phyloP scores from a whole-genome alignment of 2,329 filamentous ascomycete species.

The Diplodia scrobiculata region DNA sequence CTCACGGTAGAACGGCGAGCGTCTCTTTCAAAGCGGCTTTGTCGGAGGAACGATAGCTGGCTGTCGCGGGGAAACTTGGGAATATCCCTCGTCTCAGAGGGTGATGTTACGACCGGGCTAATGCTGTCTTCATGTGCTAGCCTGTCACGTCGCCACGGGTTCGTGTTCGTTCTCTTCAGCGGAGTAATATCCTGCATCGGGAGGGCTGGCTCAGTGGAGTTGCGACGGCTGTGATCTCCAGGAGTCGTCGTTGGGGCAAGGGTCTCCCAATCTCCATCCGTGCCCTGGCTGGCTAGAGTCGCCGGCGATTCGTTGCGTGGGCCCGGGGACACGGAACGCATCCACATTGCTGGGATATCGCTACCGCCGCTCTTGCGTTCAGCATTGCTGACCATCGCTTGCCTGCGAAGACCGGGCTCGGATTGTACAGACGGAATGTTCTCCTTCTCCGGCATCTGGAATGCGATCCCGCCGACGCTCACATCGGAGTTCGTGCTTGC shows the following conservation, averaged over 20 bases:
- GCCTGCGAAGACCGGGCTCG: not conserved
- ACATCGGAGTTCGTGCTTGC: not conserved
- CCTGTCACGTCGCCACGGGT: conserved; percentile 22
- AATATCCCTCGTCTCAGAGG: not conserved
- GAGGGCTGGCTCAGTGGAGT: not conserved
- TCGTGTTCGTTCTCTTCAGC: conserved; percentile 31
- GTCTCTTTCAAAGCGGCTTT: not conserved
- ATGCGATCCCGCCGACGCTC: not conserved
- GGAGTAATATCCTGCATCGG: conserved; percentile 36
- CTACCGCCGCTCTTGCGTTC: not conserved
- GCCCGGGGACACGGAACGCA: conserved; percentile 10
- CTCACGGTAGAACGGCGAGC: not conserved
- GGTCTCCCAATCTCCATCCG: conserved; percentile 44
- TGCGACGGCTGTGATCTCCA: not conserved
- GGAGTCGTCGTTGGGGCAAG: conserved; percentile 33
- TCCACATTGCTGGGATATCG: conserved; percentile 21
- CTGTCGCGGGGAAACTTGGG: conserved; percentile 17
- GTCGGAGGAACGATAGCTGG: conserved; percentile 8
- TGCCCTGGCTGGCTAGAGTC: conserved; percentile 28
- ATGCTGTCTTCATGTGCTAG: not conserved
- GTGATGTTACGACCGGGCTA: conserved; percentile 29
- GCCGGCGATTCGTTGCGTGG: conserved; percentile 25
- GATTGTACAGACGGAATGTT: not conserved
- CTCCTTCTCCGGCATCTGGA: not conserved
- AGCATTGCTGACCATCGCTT: conserved; percentile 1